Evolutionary conservation across 768 basidiomycete genomes (phyloP), one percentile per base, ranked within the genome.

Genomic region (Lactarius indigo): DNA sequence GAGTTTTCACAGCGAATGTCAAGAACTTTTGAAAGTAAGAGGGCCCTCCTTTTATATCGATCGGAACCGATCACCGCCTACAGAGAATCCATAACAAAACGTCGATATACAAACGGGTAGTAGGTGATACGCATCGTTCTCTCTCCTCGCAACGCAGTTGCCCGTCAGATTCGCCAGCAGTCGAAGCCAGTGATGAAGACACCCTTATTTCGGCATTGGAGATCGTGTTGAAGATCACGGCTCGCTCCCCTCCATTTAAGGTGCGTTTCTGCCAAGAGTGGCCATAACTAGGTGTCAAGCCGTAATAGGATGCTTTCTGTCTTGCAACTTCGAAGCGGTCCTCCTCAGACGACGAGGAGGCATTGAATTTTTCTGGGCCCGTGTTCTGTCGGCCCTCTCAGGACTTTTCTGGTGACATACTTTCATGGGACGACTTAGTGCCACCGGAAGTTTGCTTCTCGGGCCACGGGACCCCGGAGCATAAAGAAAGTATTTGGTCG

Each of bases 131-230:
- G 23, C 26, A 41, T 15, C 12, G 31, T 23, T 31, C 10, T 26
- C 50, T 55, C 52, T 35, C 52, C 31, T 59, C 57, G 26, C 42
- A 41, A 18, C 31, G 52, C 41, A n/a, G 26, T 41, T 54, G 37
- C 54, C 52, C 23, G 12, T 61, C 64, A 56, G 54, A 42, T 60
- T 44, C 30, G 30, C 54, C 33, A 8, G 23, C 39, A 26, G 28
- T 12, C 12, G 39, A 56, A 30, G 52, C 50, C 17, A 47, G 44
- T 17, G 57, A 59, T 35, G 57, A 57, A n/a, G 50, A 65, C 20
- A 54, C 57, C 30, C 61, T 69, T n/a, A 20, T 63, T 62, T 63
- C 47, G 58, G 68, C 68, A 42, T 59, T 67, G 50, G 65, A 68
- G 44, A 42, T 69, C 37, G 50, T 68, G 23, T n/a, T 68, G 52